phyloP scores from a whole-genome alignment of 768 basidiomycete species.

The Boletus vermiculosoides region DNA sequence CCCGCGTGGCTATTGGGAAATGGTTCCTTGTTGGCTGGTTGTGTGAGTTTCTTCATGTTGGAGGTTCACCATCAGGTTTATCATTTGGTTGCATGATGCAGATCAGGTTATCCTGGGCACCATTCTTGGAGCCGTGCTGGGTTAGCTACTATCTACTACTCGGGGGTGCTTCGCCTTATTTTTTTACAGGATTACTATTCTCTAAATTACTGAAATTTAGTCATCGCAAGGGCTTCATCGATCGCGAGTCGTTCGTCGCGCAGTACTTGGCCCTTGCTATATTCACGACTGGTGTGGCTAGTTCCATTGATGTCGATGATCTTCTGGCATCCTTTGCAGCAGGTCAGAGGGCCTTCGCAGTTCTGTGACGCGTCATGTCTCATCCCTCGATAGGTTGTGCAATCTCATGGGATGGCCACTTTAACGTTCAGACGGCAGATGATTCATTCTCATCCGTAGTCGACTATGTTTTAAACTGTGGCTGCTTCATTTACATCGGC shows the following conservation, averaged over 20 bases:
- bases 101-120: conserved; percentile 83
- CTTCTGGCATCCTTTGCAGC: conserved; percentile 87
- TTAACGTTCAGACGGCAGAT: conserved; percentile 76
- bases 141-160: conserved; percentile 20
- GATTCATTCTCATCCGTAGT: conserved; percentile 89
- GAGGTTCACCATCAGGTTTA: neutral
- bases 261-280: conserved; percentile 76
- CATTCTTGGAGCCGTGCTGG: conserved; percentile 59
- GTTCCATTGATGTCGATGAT: conserved; percentile 81
- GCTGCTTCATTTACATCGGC: conserved; percentile 81
- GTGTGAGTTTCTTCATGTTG: conserved; percentile 37
- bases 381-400: conserved; percentile 59
- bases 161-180: neutral
- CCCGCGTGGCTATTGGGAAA: conserved; percentile 63
- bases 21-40: conserved; percentile 89
- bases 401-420: conserved; percentile 89
- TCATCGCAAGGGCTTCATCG: conserved; percentile 61
- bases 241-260: conserved; percentile 83
- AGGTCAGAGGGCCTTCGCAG: conserved; percentile 38
- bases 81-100: conserved; percentile 25
- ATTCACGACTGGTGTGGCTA: conserved; percentile 76
- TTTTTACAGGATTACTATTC: conserved; percentile 55
- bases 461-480: conserved; percentile 81
- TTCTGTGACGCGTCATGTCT: neutral
- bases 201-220: conserved; percentile 71